phyloP scores from a whole-genome alignment of 306 rosid genomes.

The Prunus dulcis region DNA sequence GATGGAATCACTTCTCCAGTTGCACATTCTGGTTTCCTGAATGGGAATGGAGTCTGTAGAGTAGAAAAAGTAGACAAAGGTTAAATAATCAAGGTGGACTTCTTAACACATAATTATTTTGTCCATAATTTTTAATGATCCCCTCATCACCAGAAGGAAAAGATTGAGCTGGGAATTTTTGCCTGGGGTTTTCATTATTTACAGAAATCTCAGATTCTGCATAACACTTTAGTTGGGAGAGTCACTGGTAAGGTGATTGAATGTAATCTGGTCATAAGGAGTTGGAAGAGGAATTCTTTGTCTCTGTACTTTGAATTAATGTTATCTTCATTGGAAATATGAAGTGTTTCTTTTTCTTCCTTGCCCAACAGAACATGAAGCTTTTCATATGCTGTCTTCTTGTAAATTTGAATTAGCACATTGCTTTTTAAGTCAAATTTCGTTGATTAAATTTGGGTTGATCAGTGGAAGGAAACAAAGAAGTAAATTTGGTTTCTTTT shows the following conservation, averaged over 20 bases:
- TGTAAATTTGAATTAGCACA: too few species aligned
- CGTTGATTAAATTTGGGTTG: too few species aligned
- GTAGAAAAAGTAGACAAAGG: constrained; percentile 34
- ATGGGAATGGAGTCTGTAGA: constrained; percentile 43
- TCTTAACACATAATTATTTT: constrained; percentile 19
- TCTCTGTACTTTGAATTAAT: neutral
- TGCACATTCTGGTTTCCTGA: constrained; percentile 36
- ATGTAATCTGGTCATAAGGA: constrained; percentile 15
- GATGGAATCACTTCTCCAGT: constrained; percentile 24
- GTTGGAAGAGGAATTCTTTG: constrained; percentile 3
- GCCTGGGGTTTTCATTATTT: constrained; percentile 73
- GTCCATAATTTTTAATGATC: constrained; percentile 49
- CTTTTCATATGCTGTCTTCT: neutral
- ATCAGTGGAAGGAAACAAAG: neutral
- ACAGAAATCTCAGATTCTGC: constrained; percentile 57
- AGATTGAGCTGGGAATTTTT: constrained; percentile 66
- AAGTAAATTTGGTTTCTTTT: neutral
- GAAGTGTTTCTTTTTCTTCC: neutral
- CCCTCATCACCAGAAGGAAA: constrained; percentile 63
- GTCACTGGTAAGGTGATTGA: constrained; percentile 27
- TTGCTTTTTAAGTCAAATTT: too few species aligned
- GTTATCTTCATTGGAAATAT: neutral
- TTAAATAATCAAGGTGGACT: constrained; percentile 24
- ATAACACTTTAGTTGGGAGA: constrained; percentile 28
- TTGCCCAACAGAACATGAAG: neutral